Evolutionary conservation across 345 rosid genomes (phyloP), one percentile per base, ranked within the genome.

Genomic region (Stellera chamaejasme): DNA sequence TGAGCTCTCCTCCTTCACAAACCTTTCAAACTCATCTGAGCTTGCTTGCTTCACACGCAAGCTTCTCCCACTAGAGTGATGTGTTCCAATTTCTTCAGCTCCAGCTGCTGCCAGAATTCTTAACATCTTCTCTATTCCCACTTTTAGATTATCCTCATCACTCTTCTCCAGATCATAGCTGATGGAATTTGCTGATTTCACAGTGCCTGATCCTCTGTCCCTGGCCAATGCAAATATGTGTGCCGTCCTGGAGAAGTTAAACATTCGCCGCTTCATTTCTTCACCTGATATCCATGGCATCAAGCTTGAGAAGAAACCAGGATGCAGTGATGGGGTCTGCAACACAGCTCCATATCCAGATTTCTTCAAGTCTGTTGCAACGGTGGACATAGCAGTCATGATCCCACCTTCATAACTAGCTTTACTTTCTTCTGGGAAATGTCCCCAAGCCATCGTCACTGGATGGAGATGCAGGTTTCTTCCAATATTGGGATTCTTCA

Each of bases 401-500:
- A 82, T 90, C 10, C 86, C 90, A 50, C 97, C 97, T 45, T 87
- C 81, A 12, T 82, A 87, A 76, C 93, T 81, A 65, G 63, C 81
- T 59, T 87, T 81, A 44, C 55, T 64, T 45, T 60, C 63, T 61
- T 71, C 86, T 0, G 89, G 92, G 48, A 87, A 87, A 61, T 81
- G 78, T 32, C 96, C 97, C 96, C 97, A 90, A 9, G 85, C 87
- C 93, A 90, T 87, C 41, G 87, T 65, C 45, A 87, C 96, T 0
- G 96, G 93, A 65, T 90, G 97, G 58, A 87, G 77, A 67, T 74
- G 86, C 60, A 90, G 58, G 59, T 87, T 76, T 48, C 64, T 82
- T 10, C 95, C 95, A 13, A 90, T 87, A 73, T 79, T 79, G 0
- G 65, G 43, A 52, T 82, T 90, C 75, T 58, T 76, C 39, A 90